Conservation (phyloP, 1,284 basidiomycete genomes). For the Trametes polyzona region DNA sequence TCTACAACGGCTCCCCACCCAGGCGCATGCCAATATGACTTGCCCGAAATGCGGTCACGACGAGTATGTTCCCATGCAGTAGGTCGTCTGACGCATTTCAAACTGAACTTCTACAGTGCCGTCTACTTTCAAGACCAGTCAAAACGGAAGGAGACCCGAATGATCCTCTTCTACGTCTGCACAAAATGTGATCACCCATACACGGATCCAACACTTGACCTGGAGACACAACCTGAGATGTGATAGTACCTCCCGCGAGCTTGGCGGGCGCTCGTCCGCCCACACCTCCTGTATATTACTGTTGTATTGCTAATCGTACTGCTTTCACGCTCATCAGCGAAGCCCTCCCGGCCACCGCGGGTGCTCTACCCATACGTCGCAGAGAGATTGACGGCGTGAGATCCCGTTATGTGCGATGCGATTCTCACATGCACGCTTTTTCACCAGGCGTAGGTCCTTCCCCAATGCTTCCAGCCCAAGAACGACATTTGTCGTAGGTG, state of each 20-base stretch:
- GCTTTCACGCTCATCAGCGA: too few relatives aligned
- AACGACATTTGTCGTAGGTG: too few relatives aligned
- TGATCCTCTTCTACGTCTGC: constrained; percentile 94
- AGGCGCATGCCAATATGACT: constrained; percentile 75
- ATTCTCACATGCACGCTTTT: too few relatives aligned
- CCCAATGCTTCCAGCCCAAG: too few relatives aligned
- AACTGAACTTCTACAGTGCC: constrained; percentile 52
- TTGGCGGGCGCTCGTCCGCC: not conserved
- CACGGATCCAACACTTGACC: constrained; percentile 65
- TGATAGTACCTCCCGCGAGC: not conserved
- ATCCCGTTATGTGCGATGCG: too few relatives aligned
- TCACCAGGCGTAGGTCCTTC: not conserved
- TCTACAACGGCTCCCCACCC: not conserved
- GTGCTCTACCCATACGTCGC: too few relatives aligned
- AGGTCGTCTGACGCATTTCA: constrained; percentile 5
- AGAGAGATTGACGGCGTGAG: not conserved
- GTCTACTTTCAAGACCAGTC: constrained; percentile 96
- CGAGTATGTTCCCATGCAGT: constrained; percentile 55
- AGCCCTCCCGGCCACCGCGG: not conserved
- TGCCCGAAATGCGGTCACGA: constrained; percentile 75
- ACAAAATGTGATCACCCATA: constrained; percentile 83
- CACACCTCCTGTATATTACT: not conserved
- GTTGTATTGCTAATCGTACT: constrained; percentile 7
- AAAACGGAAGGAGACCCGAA: constrained; percentile 88
- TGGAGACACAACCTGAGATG: constrained; percentile 18